These are phyloP conservation scores for Arxiozyma bovina DNA, from an alignment of 1,139 yeast genomes.

Conservation along the genomic window DNA sequence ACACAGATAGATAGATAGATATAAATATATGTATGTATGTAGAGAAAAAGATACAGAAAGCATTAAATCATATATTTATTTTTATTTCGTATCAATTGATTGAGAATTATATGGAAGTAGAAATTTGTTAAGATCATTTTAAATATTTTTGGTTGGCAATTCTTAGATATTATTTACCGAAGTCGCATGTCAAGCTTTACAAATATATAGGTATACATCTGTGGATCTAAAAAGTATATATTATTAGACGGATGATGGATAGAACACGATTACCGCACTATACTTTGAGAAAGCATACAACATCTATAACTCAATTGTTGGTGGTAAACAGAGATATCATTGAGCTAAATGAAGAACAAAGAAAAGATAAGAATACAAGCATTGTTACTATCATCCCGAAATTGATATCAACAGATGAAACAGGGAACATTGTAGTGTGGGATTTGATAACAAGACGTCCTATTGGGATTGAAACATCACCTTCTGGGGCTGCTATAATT, in stretches of 20 bases:
- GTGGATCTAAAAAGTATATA: background rate
- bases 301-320: conserved; percentile 11
- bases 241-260: background rate
- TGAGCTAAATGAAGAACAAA: background rate
- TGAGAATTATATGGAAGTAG: no score
- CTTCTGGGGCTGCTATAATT: conserved; percentile 14
- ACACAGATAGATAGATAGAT: no score
- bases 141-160: background rate
- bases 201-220: background rate
- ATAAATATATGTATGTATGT: no score
- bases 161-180: background rate
- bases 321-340: background rate
- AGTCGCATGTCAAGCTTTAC: background rate
- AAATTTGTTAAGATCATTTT: background rate
- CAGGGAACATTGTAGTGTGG: conserved; percentile 24
- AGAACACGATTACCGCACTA: conserved; percentile 6
- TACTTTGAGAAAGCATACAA: conserved; percentile 16
- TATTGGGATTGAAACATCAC: conserved; percentile 5
- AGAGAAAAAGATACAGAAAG: background rate
- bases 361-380: background rate
- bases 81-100: background rate
- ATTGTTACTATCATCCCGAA: conserved; percentile 8
- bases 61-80: no score
- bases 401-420: conserved; percentile 25
- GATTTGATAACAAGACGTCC: conserved; percentile 26